Evolutionary conservation across 78 protist species (phyloP).

Genomic region (Neovahlkampfia damariscottae): DNA sequence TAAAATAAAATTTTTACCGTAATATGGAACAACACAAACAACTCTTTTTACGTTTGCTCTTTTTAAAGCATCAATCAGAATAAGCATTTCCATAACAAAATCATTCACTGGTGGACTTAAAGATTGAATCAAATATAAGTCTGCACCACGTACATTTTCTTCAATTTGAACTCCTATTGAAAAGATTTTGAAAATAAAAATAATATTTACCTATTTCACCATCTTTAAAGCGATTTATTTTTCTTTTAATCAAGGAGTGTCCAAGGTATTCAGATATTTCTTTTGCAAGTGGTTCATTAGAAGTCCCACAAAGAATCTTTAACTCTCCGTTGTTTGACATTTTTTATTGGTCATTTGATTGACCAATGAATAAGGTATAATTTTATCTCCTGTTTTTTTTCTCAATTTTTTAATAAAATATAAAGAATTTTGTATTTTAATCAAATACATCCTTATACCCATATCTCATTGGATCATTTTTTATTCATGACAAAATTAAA

Average conservation of each 20-base stretch:
- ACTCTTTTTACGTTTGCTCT: constrained; percentile 57
- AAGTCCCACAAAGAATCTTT: constrained; percentile 3
- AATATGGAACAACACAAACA: constrained; percentile 46
- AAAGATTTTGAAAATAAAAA: constrained; percentile 8
- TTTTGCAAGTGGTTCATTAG: background rate
- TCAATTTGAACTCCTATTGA: constrained; percentile 19
- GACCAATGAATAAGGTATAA: no score
- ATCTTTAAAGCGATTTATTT: constrained; percentile 2
- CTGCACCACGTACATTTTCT: constrained; percentile 39
- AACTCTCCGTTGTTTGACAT: no score
- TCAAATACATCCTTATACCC: no score
- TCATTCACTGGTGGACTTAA: constrained; percentile 58
- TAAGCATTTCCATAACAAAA: constrained; percentile 58
- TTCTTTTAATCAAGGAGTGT: background rate
- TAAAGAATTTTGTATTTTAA: no score
- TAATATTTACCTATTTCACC: constrained; percentile 4
- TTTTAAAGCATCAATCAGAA: constrained; percentile 31
- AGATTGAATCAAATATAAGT: constrained; percentile 54
- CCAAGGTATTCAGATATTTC: background rate
- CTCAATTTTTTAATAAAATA: no score
- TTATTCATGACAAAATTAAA: no score
- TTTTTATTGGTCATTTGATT: no score
- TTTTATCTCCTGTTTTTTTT: no score
- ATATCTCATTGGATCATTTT: no score
- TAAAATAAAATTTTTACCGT: background rate